A percentile compares a stretch with the other conserved stretches of the same genome.
These are phyloP conservation scores for Globisporangium paroecandrum DNA, from an alignment of 352 stramenopile genomes.

Conservation along the genomic window DNA sequence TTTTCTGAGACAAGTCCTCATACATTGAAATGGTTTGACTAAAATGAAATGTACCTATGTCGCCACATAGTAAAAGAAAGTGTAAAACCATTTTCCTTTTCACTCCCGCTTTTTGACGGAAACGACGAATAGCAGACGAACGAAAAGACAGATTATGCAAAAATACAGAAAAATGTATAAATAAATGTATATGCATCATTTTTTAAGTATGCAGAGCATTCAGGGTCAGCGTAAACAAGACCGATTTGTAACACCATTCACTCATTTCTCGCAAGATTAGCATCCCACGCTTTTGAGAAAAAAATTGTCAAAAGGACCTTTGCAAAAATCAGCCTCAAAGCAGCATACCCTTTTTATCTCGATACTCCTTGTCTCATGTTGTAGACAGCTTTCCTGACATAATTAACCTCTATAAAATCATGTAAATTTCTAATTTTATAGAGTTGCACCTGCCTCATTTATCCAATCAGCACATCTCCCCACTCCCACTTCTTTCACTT, in stretches of 20 bases:
- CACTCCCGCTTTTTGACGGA: too few relatives aligned
- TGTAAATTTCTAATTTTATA: background rate
- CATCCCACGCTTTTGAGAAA: background rate
- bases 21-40: too few relatives aligned
- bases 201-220: too few relatives aligned
- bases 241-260: background rate
- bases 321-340: background rate
- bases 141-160: too few relatives aligned
- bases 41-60: too few relatives aligned
- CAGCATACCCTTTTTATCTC: background rate
- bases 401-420: background rate
- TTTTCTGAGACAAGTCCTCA: too few relatives aligned
- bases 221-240: background rate
- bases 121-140: too few relatives aligned
- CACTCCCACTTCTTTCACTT: background rate
- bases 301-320: background rate
- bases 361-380: background rate
- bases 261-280: background rate
- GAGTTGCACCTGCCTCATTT: background rate
- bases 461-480: background rate
- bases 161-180: too few relatives aligned
- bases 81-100: too few relatives aligned
- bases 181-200: too few relatives aligned
- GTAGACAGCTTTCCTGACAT: background rate
- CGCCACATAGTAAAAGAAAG: too few relatives aligned